Evolutionary conservation across 2,329 filamentous ascomycete species (phyloP), one percentile per base, ranked within the genome.

Genomic region (Scolecobasidium constrictum): DNA sequence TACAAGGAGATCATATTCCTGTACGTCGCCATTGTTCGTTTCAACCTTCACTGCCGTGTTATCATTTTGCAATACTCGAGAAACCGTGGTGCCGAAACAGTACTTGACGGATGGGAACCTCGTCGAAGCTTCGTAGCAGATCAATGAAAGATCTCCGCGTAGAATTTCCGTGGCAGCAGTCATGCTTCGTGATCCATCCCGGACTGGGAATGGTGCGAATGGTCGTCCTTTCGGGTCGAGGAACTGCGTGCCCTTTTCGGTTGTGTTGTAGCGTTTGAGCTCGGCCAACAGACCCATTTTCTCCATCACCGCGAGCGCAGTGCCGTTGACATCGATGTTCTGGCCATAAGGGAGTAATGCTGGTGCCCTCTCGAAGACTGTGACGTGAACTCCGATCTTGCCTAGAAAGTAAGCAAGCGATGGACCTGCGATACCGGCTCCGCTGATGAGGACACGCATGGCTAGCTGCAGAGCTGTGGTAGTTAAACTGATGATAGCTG

Each of bases 151-250:
- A 42, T 77, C 71, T 1, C 71, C 73, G 5, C 75, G 62, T 64
- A 80, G 71, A 38, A 80, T 71, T 57, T 80, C 76, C 46, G 66
- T 77, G 43, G 80, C 75, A 46, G 66, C 68, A 0, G 69, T 73
- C 19, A 75, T 54, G 48, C 57, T 52, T 2, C 34, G 22, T 4
- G 9, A 9, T 9, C 26, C 26, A 17, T 60, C 68, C 15, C 1
- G 26, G 15, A 9, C 9, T 31, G 15, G 23, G 54, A 45, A 1
- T 47, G 23, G 18, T 13, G 40, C 33, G 13, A 42, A 35, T 19
- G 26, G 21, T 36, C 36, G 22, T 13, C 48, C 48, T 16, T 45
- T 39, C 16, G 22, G 44, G 50, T 75, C 62, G 18, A 76, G 61
- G 15, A 75, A 50, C 26, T 61, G 50, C 1, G 73, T 20, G 3